phyloP scores from a whole-genome alignment of 169 alveolate species.

The Theileria annulata region DNA sequence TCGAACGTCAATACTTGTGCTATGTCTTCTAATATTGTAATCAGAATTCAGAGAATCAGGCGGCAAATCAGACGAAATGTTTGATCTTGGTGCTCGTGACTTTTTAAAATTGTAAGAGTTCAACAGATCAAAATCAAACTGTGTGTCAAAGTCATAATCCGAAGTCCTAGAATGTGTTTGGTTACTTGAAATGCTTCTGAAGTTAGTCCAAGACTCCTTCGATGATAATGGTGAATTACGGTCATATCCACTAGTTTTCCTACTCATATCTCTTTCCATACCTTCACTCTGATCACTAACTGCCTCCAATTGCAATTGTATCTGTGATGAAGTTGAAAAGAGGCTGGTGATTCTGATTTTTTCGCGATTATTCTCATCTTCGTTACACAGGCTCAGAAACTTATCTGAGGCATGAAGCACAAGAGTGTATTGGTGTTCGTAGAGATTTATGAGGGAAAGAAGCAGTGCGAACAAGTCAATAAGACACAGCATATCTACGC shows the following conservation, averaged over 20 bases:
- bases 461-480: slow-evolving; percentile 21
- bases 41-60: not conserved
- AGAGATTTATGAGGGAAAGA: not conserved
- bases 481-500: slow-evolving; percentile 50
- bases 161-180: not conserved
- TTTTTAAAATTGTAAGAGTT: not conserved
- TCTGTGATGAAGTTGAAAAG: slow-evolving; percentile 6
- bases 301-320: not conserved
- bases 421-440: not conserved
- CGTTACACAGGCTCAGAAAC: slow-evolving; percentile 9
- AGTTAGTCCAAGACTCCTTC: slow-evolving; percentile 26
- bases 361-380: not conserved
- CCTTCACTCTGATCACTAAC: not conserved
- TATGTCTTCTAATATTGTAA: not conserved
- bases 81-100: not conserved
- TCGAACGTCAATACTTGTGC: not conserved
- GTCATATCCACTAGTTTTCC: not conserved
- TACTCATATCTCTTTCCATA: not conserved
- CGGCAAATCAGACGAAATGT: not conserved
- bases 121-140: not conserved
- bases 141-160: not conserved
- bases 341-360: slow-evolving; percentile 11
- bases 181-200: not conserved
- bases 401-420: slow-evolving; percentile 7
- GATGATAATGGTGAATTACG: not conserved